These are phyloP conservation scores for Musa itinerans DNA, from an alignment of 176 grass and related monocot genomes.

Conservation along the genomic window DNA sequence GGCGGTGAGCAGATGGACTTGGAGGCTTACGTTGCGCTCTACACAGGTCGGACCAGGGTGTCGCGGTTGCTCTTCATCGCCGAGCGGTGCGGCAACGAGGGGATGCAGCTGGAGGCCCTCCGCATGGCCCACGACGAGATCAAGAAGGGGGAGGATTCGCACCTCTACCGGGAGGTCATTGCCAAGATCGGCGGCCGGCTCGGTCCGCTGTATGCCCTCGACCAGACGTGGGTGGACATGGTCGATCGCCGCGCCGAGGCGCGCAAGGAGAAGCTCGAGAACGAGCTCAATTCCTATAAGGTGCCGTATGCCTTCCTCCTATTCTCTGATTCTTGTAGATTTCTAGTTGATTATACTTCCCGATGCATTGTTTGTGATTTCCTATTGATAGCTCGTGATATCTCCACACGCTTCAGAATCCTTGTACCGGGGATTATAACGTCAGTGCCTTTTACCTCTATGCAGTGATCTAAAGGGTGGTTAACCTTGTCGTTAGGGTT, in stretches of 20 bases:
- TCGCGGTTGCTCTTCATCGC: slow-evolving; percentile 68
- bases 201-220: slow-evolving; percentile 37
- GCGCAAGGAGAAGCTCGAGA: slow-evolving; percentile 90
- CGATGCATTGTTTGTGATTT: too few relatives aligned
- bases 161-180: slow-evolving; percentile 44
- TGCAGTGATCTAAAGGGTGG: too few relatives aligned
- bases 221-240: slow-evolving; percentile 50
- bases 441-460: neutral
- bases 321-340: neutral
- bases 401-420: neutral
- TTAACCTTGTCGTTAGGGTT: too few relatives aligned
- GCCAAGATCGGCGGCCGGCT: slow-evolving; percentile 45
- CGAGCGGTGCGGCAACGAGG: slow-evolving; percentile 49
- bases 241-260: slow-evolving; percentile 48
- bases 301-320: slow-evolving; percentile 13
- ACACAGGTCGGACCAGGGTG: slow-evolving; percentile 60
- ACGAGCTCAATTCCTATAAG: slow-evolving; percentile 80
- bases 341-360: neutral
- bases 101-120: slow-evolving; percentile 65
- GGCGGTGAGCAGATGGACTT: slow-evolving; percentile 78
- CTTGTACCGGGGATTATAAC: neutral
- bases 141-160: slow-evolving; percentile 50
- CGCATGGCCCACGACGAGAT: slow-evolving; percentile 86
- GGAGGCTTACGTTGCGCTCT: slow-evolving; percentile 87
- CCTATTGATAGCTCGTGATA: neutral